phyloP scores from a whole-genome alignment of 345 rosid genomes.

The Citrus trifoliata region DNA sequence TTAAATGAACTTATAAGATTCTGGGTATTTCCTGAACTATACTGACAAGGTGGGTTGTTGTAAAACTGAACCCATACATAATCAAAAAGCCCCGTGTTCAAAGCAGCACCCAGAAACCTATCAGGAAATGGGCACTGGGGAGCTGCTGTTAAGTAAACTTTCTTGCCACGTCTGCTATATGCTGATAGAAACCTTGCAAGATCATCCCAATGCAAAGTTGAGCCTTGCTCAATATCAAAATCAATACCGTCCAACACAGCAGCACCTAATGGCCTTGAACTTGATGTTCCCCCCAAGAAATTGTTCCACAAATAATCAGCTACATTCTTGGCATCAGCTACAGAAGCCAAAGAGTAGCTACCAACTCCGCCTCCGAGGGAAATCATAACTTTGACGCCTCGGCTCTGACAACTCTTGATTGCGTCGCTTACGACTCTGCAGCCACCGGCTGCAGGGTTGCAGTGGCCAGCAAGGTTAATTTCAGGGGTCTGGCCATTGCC shows the following conservation, averaged over 20 bases:
- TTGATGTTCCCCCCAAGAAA: conserved; percentile 40
- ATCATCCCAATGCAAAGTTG: conserved; percentile 37
- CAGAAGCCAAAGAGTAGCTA: conserved; percentile 42
- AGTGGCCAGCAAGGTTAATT: conserved; percentile 61
- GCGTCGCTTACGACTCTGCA: conserved; percentile 34
- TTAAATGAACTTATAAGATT: conserved; percentile 48
- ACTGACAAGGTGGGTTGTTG: conserved; percentile 59
- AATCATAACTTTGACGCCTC: conserved; percentile 55
- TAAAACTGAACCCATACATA: conserved; percentile 62
- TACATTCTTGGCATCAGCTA: conserved; percentile 40
- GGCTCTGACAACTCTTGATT: conserved; percentile 40
- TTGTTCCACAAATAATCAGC: conserved; percentile 41
- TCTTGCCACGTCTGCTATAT: conserved; percentile 30
- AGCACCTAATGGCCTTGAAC: conserved; percentile 48
- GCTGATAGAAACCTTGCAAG: conserved; percentile 38
- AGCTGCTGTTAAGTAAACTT: conserved; percentile 58
- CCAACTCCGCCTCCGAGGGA: conserved; percentile 57
- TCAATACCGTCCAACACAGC: conserved; percentile 58
- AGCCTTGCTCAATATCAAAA: conserved; percentile 48
- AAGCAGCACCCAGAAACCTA: conserved; percentile 35
- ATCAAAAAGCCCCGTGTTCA: conserved; percentile 49
- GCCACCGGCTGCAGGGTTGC: conserved; percentile 37
- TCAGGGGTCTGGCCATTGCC: conserved; percentile 47
- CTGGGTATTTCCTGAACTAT: conserved; percentile 25
- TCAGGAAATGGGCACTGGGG: conserved; percentile 74